These are phyloP conservation scores for Vitis riparia DNA, from an alignment of 164 flowering plant genomes.

Conservation along the genomic window DNA sequence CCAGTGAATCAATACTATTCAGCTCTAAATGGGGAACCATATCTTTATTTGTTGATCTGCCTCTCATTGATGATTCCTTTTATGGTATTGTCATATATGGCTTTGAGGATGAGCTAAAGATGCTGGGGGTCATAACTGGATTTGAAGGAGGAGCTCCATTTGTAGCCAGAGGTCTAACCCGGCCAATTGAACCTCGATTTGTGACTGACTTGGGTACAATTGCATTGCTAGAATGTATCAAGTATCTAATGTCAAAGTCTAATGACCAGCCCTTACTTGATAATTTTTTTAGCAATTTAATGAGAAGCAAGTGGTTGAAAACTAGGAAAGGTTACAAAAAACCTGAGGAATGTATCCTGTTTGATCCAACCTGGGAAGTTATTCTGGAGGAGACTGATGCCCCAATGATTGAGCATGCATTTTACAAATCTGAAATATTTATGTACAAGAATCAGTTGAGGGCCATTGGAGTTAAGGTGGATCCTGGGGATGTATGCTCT, in stretches of 20 bases:
- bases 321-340: slow-evolving; percentile 20
- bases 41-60: slow-evolving; percentile 22
- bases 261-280: background rate
- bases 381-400: slow-evolving; percentile 12
- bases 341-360: slow-evolving; percentile 18
- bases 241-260: background rate
- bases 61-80: slow-evolving; percentile 8
- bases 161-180: slow-evolving; percentile 17
- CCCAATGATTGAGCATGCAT: slow-evolving; percentile 20
- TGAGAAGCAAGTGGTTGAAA: slow-evolving; percentile 16
- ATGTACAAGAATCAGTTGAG: slow-evolving; percentile 9
- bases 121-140: slow-evolving; percentile 22
- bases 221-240: slow-evolving; percentile 18
- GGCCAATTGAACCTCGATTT: slow-evolving; percentile 11
- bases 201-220: slow-evolving; percentile 9
- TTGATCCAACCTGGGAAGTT: slow-evolving; percentile 15
- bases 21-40: slow-evolving; percentile 24
- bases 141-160: slow-evolving; percentile 21
- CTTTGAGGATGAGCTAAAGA: slow-evolving; percentile 21
- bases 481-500: slow-evolving; percentile 7
- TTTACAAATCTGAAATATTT: slow-evolving; percentile 1
- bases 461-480: slow-evolving; percentile 14
- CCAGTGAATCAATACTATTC: slow-evolving; percentile 14
- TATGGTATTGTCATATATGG: slow-evolving; percentile 19
- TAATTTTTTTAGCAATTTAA: slow-evolving; percentile 1